Evolutionary conservation across 352 stramenopile genomes (phyloP), one percentile per base, ranked within the genome.

Genomic region (Globisporangium canariense): DNA sequence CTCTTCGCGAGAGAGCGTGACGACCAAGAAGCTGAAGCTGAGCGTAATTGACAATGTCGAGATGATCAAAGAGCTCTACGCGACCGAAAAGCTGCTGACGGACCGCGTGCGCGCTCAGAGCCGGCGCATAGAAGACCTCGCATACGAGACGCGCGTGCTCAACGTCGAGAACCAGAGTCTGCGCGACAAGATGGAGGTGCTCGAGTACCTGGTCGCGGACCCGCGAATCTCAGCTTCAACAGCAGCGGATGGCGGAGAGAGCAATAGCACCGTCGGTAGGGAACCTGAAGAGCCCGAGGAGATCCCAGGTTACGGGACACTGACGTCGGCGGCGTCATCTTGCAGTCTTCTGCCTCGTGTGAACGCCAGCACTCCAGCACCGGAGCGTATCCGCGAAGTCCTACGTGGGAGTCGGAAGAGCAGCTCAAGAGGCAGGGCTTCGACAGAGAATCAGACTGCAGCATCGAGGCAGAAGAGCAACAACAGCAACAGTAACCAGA

Each of bases 1-100:
- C 7, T 20, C 41, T 13, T 4, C 7, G 18, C 22, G 16, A 16
- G 57, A 70, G 30, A 47, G 60, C n/a, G 65, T 43, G 0, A 62
- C 66, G 20, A 56, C 66, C 2, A 60, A 65, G 56, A 71, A 67
- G 28, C 70, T 88, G 7, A 83, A 88, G 59, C 59, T 76, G 61
- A 75, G 70, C 30, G 76, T 85, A 22, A 88, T 88, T 49, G 76
- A 82, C 65, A 88, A 84, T 47, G 78, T 88, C 7, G 64, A 72
- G 54, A 71, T 88, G 63, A 84, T 88, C 64, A 88, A 88, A 59
- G 62, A 76, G 36, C 67, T 86, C 2, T 79, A 79, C 32, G 32
- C 72, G 32, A 88, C 74, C 0, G 78, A 85, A 46, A 81, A 79
- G 57, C 49, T 74, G 51, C 69, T 87, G 16, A 63, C 38, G 0